Base-by-base conservation (phyloP, 2,329 filamentous ascomycete genomes). In the Trichoderma afroharzianum region DNA sequence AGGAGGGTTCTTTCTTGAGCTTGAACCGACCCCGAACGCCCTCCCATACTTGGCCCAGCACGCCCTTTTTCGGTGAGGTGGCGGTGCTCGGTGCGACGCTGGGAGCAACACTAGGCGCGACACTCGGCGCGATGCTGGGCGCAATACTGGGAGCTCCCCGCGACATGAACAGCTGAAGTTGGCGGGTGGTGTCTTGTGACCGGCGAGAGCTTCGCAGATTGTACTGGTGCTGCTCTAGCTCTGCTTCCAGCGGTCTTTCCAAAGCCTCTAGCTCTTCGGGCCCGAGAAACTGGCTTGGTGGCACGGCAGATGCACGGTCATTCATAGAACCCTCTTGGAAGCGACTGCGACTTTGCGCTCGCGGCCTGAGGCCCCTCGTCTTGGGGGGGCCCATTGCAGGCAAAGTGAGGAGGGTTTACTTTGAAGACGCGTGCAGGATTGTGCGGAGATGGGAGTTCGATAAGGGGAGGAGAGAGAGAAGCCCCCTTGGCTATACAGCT, bases 291-390 rank as follows among this genome's bases (percentile, higher is more conserved):
- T 89, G 86, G 58, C 87, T 85, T 0, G 93, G 93, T 32, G 93
- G 93, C 72, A 86, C 88, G 72, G 89, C 87, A 77, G 92, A 95
- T 36, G 88, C 85, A 74, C 92, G 90, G 80, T 97, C 93, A 77
- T 91, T 93, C 93, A 97, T 95, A 77, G 92, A 95, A 53, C 92
- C 94, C 82, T 97, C 94, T 47, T 91, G 77, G 87, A 97, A 85
- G 82, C 89, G 79, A 83, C 88, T 84, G 75, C 80, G 81, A 14
- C 66, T 73, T 57, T 64, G 73, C 75, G 33, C 33, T 36, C 80
- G 70, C 73, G 74, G 36, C 76, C 76, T 81, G 72, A 82, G 79
- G 72, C 81, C 79, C 73, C 78, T 71, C 72, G 75, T 76, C 58
- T 71, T 72, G 43, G 78, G 76, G 12, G 77, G 77, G 69, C 76